Evolutionary conservation across 2,329 filamentous ascomycete genomes (phyloP).

Genomic region (Fusarium austroafricanum): DNA sequence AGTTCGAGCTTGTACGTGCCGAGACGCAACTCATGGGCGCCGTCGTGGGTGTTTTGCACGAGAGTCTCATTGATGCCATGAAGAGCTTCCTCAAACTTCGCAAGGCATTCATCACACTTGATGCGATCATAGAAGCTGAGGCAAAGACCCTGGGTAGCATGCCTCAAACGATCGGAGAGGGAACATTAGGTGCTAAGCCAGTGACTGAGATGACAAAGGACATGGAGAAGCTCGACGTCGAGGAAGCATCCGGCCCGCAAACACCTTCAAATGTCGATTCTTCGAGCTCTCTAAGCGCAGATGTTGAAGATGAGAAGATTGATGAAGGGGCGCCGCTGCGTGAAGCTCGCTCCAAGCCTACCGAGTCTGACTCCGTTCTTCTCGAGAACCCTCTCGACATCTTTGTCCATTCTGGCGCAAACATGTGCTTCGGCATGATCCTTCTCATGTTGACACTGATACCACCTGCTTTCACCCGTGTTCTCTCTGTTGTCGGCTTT

Average conservation of each 20-base stretch:
- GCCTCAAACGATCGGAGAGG: conserved; percentile 10
- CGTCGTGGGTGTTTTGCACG: conserved; percentile 88
- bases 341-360: conserved; percentile 49
- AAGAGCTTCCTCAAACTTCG: conserved; percentile 93
- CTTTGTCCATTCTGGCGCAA: conserved; percentile 89
- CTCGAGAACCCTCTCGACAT: conserved; percentile 82
- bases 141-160: conserved; percentile 56
- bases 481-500: conserved; percentile 91
- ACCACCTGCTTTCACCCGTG: conserved; percentile 87
- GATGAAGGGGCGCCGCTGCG: conserved; percentile 41
- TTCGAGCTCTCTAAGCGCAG: conserved; percentile 32
- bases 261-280: conserved; percentile 53
- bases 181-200: conserved; percentile 11
- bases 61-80: conserved; percentile 90
- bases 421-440: conserved; percentile 89
- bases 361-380: conserved; percentile 68
- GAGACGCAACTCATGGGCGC: conserved; percentile 91
- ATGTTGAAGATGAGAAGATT: conserved; percentile 32
- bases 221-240: conserved; percentile 51
- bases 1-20: conserved; percentile 86
- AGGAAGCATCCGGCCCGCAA: conserved; percentile 53
- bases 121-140: conserved; percentile 82
- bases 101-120: conserved; percentile 86
- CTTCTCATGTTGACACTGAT: conserved; percentile 91
- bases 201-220: conserved; percentile 45